Evolutionary conservation across 345 rosid species (phyloP).

Genomic region (Crucihimalaya himalaica): DNA sequence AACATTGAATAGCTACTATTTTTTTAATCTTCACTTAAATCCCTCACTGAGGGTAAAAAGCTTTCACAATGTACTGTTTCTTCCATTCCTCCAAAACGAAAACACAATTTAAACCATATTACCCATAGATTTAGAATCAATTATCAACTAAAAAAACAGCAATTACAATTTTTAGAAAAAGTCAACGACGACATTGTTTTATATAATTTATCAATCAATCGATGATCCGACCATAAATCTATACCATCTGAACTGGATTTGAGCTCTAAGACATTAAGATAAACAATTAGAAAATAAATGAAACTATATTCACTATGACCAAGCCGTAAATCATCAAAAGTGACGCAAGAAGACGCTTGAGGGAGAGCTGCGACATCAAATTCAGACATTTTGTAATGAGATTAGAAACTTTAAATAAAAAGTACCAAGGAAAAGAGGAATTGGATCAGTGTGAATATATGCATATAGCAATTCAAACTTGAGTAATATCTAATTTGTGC

Average conservation of each 20-base stretch:
- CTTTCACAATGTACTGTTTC: conserved; percentile 72
- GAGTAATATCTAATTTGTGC: too few relatives aligned
- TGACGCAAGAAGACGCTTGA: too few relatives aligned
- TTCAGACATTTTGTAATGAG: too few relatives aligned
- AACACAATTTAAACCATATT: neutral
- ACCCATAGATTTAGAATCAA: neutral
- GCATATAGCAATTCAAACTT: too few relatives aligned
- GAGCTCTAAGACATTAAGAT: neutral
- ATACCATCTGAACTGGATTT: neutral
- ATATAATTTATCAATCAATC: too few relatives aligned
- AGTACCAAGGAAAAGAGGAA: too few relatives aligned
- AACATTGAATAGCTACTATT: conserved; percentile 62
- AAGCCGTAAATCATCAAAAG: too few relatives aligned
- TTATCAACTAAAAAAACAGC: neutral
- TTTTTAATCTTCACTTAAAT: conserved; percentile 69
- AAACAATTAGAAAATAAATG: too few relatives aligned
- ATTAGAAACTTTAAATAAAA: too few relatives aligned
- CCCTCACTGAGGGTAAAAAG: conserved; percentile 73
- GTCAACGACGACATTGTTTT: conserved; percentile 14
- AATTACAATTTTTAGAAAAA: conserved; percentile 3
- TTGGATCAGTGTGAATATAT: too few relatives aligned
- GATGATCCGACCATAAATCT: neutral
- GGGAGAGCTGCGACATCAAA: too few relatives aligned
- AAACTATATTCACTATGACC: too few relatives aligned
- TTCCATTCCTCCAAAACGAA: conserved; percentile 61